Evolutionary conservation across 2,329 filamentous ascomycete species (phyloP).

Genomic region (Penicillium sp.): DNA sequence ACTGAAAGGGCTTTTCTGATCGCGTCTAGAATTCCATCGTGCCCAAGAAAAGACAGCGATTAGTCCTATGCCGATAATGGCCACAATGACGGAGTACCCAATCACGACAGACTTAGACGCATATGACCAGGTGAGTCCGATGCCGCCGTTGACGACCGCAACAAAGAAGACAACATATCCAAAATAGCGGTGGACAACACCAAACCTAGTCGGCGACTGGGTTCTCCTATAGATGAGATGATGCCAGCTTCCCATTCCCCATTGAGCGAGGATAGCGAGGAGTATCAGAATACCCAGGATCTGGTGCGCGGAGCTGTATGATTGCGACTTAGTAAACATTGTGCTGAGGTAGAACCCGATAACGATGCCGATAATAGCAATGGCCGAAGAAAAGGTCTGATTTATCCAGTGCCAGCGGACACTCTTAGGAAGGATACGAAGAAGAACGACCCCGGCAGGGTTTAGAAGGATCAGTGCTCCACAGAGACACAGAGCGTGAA

Average conservation of each 20-base stretch:
- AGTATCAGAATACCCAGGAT: conserved; percentile 46
- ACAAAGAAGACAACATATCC: conserved; percentile 27
- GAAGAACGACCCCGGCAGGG: conserved; percentile 16
- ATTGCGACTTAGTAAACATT: conserved; percentile 36
- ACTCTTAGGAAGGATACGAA: conserved; percentile 20
- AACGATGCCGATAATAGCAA: conserved; percentile 39
- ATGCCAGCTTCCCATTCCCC: conserved; percentile 40
- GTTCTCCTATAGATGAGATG: conserved; percentile 33
- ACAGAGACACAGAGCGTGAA: conserved; percentile 15
- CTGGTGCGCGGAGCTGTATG: conserved; percentile 48
- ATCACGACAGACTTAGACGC: conserved; percentile 9
- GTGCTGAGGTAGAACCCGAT: conserved; percentile 44
- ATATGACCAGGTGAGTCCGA: conserved; percentile 19
- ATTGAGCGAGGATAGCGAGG: conserved; percentile 34
- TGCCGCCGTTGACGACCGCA: conserved; percentile 20
- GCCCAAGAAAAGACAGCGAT: too few relatives aligned
- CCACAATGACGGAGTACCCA: conserved; percentile 16
- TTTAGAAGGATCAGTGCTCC: conserved; percentile 20
- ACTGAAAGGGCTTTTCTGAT: too few relatives aligned
- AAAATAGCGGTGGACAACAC: conserved; percentile 27
- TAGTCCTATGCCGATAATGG: too few relatives aligned
- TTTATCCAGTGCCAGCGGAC: conserved; percentile 39
- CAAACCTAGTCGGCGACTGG: conserved; percentile 10
- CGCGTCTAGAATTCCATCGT: too few relatives aligned
- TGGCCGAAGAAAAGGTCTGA: conserved; percentile 37